Evolutionary conservation across 441 rosid species (phyloP).

Genomic region (Jatropha podagrica): DNA sequence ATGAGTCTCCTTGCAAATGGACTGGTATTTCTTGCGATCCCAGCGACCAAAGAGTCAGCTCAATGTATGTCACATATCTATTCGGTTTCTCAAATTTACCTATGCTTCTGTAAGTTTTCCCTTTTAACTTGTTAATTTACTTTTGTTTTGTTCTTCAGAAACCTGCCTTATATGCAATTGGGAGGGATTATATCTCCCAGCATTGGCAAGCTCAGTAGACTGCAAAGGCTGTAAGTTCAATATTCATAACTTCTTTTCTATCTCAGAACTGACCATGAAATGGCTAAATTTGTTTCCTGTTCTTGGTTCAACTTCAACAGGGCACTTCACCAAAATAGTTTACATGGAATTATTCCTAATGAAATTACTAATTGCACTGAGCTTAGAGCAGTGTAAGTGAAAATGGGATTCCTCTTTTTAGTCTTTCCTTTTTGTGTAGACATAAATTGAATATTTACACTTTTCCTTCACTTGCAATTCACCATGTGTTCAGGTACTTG

Average conservation of each 20-base stretch:
- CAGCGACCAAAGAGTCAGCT: constrained; percentile 63
- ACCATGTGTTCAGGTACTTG: constrained; percentile 58
- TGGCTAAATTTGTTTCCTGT: not conserved
- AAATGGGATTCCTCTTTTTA: not conserved
- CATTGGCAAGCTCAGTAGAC: constrained; percentile 72
- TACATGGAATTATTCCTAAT: constrained; percentile 78
- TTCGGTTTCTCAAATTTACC: not conserved
- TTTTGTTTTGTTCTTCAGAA: constrained; percentile 44
- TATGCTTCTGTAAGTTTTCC: not conserved
- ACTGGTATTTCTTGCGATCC: constrained; percentile 82
- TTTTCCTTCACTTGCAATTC: constrained; percentile 8
- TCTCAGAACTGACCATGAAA: not conserved
- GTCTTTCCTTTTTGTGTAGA: not conserved
- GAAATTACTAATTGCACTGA: constrained; percentile 75
- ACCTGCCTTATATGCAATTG: constrained; percentile 82
- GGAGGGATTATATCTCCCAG: constrained; percentile 88
- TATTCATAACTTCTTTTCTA: not conserved
- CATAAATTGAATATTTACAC: not conserved
- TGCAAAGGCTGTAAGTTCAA: constrained; percentile 81
- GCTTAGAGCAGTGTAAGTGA: constrained; percentile 84
- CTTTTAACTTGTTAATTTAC: constrained; percentile 3
- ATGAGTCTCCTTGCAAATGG: constrained; percentile 86
- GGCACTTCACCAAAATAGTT: constrained; percentile 91
- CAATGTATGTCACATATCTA: constrained; percentile 45
- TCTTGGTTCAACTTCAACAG: constrained; percentile 33